Evolutionary conservation across 768 basidiomycete genomes (phyloP).

Genomic region (Obba rivulosa): DNA sequence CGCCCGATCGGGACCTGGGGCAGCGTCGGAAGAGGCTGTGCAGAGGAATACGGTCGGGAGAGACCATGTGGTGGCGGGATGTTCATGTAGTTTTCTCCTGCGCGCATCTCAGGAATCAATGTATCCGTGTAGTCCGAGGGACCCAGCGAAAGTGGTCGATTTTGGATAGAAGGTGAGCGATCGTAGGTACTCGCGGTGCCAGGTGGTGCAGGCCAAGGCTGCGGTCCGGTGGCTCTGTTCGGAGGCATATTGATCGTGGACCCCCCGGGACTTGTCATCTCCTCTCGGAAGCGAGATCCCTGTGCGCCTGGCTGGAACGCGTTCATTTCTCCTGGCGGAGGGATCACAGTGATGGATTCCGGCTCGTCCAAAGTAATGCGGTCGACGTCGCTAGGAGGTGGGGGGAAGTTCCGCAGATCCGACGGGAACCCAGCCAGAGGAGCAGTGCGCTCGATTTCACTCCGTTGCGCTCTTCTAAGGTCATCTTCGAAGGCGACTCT

Average conservation of each 20-base stretch:
- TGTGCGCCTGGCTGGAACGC: constrained; percentile 9
- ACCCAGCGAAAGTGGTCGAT: constrained; percentile 12
- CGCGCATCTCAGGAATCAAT: constrained; percentile 17
- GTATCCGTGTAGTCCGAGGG: constrained; percentile 9
- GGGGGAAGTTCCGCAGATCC: constrained; percentile 7
- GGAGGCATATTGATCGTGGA: constrained; percentile 9
- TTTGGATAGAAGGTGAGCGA: constrained; percentile 10
- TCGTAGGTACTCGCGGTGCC: background rate
- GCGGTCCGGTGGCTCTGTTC: background rate
- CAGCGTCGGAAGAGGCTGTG: constrained; percentile 8
- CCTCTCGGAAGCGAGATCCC: constrained; percentile 21
- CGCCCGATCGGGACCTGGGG: background rate
- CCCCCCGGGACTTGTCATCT: constrained; percentile 16
- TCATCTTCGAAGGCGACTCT: constrained; percentile 1
- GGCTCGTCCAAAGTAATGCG: background rate
- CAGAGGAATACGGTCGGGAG: constrained; percentile 3
- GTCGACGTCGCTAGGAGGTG: constrained; percentile 1
- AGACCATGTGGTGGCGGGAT: constrained; percentile 16
- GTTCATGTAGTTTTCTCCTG: constrained; percentile 10
- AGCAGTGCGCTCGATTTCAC: background rate
- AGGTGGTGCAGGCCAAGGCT: constrained; percentile 7
- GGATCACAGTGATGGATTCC: background rate
- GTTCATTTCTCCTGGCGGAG: background rate
- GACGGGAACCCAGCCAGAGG: constrained; percentile 9
- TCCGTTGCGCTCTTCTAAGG: background rate